phyloP scores from a whole-genome alignment of 345 rosid species.

The Isatis tinctoria region DNA sequence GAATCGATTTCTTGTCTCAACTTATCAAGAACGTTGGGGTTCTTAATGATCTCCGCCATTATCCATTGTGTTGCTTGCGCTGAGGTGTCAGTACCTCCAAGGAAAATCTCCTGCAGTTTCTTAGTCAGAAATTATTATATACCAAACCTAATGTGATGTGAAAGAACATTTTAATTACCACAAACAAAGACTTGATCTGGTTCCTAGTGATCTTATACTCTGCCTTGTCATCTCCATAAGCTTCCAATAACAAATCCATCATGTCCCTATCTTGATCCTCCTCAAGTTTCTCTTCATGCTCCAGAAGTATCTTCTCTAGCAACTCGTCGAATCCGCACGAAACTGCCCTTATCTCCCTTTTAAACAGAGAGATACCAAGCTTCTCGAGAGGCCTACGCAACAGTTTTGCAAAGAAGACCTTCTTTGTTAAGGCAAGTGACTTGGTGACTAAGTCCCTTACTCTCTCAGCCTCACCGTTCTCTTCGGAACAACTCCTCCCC shows the following conservation, averaged over 20 bases:
- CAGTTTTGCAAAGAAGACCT: not conserved
- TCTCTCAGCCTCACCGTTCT: conserved; percentile 2
- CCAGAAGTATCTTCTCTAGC: not conserved
- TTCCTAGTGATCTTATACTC: conserved; percentile 52
- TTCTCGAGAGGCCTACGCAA: not conserved
- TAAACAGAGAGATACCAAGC: not conserved
- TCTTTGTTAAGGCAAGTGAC: not conserved
- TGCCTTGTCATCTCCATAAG: conserved; percentile 48
- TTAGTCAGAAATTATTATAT: no score
- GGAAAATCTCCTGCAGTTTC: conserved; percentile 43
- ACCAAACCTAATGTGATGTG: no score
- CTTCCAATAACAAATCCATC: not conserved
- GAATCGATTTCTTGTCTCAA: conserved; percentile 50
- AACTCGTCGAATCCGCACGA: not conserved
- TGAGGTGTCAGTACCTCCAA: conserved; percentile 54
- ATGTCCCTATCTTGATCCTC: not conserved
- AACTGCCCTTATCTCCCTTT: not conserved
- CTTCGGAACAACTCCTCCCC: conserved; percentile 19
- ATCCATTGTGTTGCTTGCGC: conserved; percentile 51
- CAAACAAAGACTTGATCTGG: conserved; percentile 55
- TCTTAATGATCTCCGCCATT: conserved; percentile 53
- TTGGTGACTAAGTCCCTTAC: not conserved
- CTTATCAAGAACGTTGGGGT: conserved; percentile 42
- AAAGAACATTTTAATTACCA: conserved; percentile 33
- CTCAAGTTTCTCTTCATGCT: not conserved